phyloP scores from a whole-genome alignment of 495 filamentous ascomycete species.

The Penicillium herquei region DNA sequence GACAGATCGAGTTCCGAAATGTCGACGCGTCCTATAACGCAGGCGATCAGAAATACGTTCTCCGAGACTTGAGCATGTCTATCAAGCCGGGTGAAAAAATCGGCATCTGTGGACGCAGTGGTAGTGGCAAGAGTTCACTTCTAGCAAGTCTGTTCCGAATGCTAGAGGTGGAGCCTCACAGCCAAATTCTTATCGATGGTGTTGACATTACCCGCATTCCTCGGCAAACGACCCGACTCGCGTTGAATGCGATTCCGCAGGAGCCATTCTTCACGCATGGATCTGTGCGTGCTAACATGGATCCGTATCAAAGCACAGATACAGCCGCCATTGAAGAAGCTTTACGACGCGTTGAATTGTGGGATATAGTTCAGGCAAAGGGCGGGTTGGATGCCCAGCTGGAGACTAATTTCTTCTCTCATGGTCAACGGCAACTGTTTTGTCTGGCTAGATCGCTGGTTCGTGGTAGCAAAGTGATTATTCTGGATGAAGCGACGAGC shows the following conservation, averaged over 20 bases:
- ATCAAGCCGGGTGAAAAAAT: slow-evolving; percentile 6
- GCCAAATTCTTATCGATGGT: slow-evolving; percentile 15
- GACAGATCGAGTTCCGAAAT: slow-evolving; percentile 5
- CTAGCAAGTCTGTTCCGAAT: slow-evolving; percentile 28
- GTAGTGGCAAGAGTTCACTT: slow-evolving; percentile 35
- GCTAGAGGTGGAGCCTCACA: slow-evolving; percentile 19
- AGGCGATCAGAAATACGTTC: not conserved
- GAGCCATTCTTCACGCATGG: slow-evolving; percentile 32
- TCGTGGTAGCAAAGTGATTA: slow-evolving; percentile 12
- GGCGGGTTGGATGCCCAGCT: slow-evolving; percentile 24
- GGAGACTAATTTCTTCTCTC: slow-evolving; percentile 16
- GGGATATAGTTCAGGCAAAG: slow-evolving; percentile 10
- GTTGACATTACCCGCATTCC: slow-evolving; percentile 10
- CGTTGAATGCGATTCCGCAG: slow-evolving; percentile 34
- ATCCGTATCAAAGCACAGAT: slow-evolving; percentile 19
- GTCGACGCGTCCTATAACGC: slow-evolving; percentile 7
- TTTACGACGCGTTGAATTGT: slow-evolving; percentile 20
- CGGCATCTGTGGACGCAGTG: slow-evolving; percentile 25
- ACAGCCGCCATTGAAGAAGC: slow-evolving; percentile 20
- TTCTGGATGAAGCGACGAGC: slow-evolving; percentile 6
- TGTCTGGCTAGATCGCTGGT: slow-evolving; percentile 28
- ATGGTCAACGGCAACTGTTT: slow-evolving; percentile 45
- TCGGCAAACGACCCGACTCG: slow-evolving; percentile 14
- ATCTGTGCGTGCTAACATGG: slow-evolving; percentile 32
- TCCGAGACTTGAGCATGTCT: not conserved